Evolutionary conservation across 2,329 filamentous ascomycete species (phyloP).

Genomic region (Rasamsonia emersonii): DNA sequence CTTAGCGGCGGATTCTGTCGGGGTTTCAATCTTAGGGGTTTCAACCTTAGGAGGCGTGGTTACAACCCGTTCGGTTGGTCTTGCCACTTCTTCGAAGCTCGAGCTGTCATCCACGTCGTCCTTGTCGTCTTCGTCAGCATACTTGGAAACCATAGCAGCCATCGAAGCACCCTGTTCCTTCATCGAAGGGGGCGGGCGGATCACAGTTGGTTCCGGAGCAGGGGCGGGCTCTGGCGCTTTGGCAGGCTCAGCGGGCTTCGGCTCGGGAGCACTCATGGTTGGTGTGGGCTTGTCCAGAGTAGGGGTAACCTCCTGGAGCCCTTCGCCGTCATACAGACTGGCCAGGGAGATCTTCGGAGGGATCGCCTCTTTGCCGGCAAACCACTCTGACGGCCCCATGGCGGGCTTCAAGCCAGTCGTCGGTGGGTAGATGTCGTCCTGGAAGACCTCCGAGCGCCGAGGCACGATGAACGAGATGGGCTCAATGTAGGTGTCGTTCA

Average conservation of each 20-base stretch:
- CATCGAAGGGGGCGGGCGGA: conserved; percentile 57
- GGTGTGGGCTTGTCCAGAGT: conserved; percentile 28
- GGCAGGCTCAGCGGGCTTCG: conserved; percentile 35
- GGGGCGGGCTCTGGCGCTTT: conserved; percentile 15
- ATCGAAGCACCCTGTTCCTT: conserved; percentile 84
- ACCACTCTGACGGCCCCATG: conserved; percentile 73
- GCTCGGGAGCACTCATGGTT: conserved; percentile 34
- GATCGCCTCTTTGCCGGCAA: conserved; percentile 71
- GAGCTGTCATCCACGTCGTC: conserved; percentile 56
- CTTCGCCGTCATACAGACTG: conserved; percentile 77
- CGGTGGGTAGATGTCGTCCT: conserved; percentile 93
- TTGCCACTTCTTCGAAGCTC: conserved; percentile 78
- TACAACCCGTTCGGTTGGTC: conserved; percentile 56
- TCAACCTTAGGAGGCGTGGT: conserved; percentile 14
- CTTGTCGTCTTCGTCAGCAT: conserved; percentile 65
- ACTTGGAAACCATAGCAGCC: conserved; percentile 75
- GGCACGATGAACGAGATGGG: conserved; percentile 97
- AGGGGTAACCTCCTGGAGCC: conserved; percentile 63
- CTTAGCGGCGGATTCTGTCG: conserved; percentile 1
- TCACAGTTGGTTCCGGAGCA: conserved; percentile 23
- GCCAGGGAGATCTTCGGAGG: conserved; percentile 92
- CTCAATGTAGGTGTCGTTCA: conserved; percentile 89
- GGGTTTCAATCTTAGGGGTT: background rate
- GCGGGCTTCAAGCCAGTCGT: conserved; percentile 71
- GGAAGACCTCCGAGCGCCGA: conserved; percentile 85